A percentile compares a stretch with the other conserved stretches of the same genome.
Conservation (phyloP, 2,329 filamentous ascomycete genomes). For the Trichoderma atroviride region DNA sequence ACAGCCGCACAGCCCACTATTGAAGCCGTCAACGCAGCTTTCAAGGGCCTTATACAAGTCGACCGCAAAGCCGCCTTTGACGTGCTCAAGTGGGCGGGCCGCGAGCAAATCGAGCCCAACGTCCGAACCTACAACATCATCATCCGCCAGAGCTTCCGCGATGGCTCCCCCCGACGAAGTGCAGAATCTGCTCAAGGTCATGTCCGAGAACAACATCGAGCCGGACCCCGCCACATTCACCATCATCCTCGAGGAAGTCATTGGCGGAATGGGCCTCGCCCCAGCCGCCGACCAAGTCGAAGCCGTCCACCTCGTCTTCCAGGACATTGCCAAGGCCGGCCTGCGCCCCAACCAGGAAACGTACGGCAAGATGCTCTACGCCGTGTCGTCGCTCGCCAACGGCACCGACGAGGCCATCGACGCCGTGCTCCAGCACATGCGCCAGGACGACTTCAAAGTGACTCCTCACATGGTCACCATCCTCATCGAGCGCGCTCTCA, state of each 20-base stretch:
- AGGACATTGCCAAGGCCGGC: slow-evolving; percentile 58
- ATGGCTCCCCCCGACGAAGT: slow-evolving; percentile 51
- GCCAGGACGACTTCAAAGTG: slow-evolving; percentile 52
- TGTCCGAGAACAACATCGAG: slow-evolving; percentile 57
- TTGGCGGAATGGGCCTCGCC: slow-evolving; percentile 45
- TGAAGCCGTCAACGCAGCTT: slow-evolving; percentile 68
- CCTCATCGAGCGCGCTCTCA: slow-evolving; percentile 69
- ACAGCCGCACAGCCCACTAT: slow-evolving; percentile 61
- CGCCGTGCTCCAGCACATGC: slow-evolving; percentile 66
- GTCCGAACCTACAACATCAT: slow-evolving; percentile 69
- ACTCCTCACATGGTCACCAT: slow-evolving; percentile 73
- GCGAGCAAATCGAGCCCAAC: slow-evolving; percentile 58
- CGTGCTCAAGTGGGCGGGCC: slow-evolving; percentile 62
- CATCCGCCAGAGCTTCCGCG: slow-evolving; percentile 61
- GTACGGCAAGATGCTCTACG: slow-evolving; percentile 71
- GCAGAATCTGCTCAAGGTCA: slow-evolving; percentile 57
- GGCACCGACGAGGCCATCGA: slow-evolving; percentile 55
- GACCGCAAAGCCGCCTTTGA: slow-evolving; percentile 53
- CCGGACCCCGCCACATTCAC: slow-evolving; percentile 73
- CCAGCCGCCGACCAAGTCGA: slow-evolving; percentile 53
- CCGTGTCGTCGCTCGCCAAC: slow-evolving; percentile 41
- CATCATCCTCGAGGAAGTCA: slow-evolving; percentile 66
- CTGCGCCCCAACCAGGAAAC: slow-evolving; percentile 63
- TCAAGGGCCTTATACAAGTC: slow-evolving; percentile 62
- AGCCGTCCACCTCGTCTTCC: slow-evolving; percentile 58